These are phyloP conservation scores for Rhodotorula taiwanensis DNA, from an alignment of 768 basidiomycete genomes.

Conservation along the genomic window DNA sequence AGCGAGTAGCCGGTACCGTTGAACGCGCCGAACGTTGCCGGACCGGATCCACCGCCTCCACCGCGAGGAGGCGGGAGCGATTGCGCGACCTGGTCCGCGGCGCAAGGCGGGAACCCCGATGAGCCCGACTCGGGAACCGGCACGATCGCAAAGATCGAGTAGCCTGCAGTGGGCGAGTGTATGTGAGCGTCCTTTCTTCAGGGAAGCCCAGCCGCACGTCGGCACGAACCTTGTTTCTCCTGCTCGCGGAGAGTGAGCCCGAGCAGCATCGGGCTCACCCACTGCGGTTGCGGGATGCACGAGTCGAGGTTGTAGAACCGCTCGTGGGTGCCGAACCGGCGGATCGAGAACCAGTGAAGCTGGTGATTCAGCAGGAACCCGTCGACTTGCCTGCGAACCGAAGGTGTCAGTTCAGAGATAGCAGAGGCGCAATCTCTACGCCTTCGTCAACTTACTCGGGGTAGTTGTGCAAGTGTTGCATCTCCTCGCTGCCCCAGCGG, in stretches of 20 bases:
- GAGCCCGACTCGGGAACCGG: slow-evolving; percentile 13
- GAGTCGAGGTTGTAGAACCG: slow-evolving; percentile 40
- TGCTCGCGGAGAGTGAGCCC: slow-evolving; percentile 38
- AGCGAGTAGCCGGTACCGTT: slow-evolving; percentile 5
- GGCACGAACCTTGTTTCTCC: slow-evolving; percentile 35
- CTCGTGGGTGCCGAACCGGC: slow-evolving; percentile 15
- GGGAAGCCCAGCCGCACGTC: too few species aligned
- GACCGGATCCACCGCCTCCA: not conserved
- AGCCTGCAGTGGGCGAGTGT: slow-evolving; percentile 1
- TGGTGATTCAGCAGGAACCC: slow-evolving; percentile 40
- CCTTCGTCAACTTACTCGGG: slow-evolving; percentile 39
- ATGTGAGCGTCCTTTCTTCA: too few species aligned
- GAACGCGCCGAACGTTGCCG: not conserved
- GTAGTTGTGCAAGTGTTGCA: slow-evolving; percentile 13
- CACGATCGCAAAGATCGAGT: slow-evolving; percentile 39
- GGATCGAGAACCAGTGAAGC: slow-evolving; percentile 37
- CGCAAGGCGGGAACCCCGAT: slow-evolving; percentile 13
- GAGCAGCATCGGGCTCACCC: slow-evolving; percentile 36
- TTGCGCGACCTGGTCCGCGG: slow-evolving; percentile 15
- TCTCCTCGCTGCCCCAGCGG: slow-evolving; percentile 35
- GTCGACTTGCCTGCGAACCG: slow-evolving; percentile 13
- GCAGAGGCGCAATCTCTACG: not conserved
- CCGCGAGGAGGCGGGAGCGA: slow-evolving; percentile 19
- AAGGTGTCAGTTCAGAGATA: not conserved
- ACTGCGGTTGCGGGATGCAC: slow-evolving; percentile 31